phyloP scores from a whole-genome alignment of 371 early-diverging fungal species.

The Mucor saturninus region DNA sequence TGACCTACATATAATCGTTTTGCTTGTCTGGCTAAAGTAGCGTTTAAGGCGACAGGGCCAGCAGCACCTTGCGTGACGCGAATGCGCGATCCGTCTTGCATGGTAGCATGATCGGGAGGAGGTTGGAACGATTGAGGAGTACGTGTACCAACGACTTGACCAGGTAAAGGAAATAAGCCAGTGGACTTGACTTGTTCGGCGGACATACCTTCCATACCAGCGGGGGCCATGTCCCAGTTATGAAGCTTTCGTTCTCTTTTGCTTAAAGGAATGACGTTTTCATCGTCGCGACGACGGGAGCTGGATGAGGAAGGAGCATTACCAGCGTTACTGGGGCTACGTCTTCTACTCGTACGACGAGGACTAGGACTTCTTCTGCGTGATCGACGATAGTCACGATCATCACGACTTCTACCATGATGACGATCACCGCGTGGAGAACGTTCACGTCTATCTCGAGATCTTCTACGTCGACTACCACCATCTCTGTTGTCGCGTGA shows the following conservation, averaged over 20 bases:
- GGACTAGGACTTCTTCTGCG: conserved; percentile 43
- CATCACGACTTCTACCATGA: conserved; percentile 32
- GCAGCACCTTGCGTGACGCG: conserved; percentile 49
- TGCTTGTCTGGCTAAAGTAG: conserved; percentile 67
- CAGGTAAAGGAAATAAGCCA: conserved; percentile 92
- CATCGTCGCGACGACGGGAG: conserved; percentile 52
- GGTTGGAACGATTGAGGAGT: conserved; percentile 63
- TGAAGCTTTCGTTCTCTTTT: conserved; percentile 79
- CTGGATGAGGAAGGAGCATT: too few species aligned
- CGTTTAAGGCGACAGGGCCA: conserved; percentile 47
- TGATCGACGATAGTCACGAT: conserved; percentile 40
- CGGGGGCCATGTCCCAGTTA: conserved; percentile 94
- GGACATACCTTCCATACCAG: conserved; percentile 90
- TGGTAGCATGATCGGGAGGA: conserved; percentile 27
- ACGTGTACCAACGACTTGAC: conserved; percentile 76
- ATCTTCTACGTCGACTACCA: conserved; percentile 33
- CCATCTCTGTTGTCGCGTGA: conserved; percentile 46
- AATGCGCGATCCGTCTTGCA: conserved; percentile 42
- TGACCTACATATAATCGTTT: conserved; percentile 92
- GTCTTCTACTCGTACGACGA: conserved; percentile 51
- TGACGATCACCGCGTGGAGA: conserved; percentile 36
- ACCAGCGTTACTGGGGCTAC: conserved; percentile 36
- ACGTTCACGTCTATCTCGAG: conserved; percentile 46
- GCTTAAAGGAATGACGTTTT: conserved; percentile 75
- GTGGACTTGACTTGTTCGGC: conserved; percentile 91